phyloP scores from a whole-genome alignment of 306 rosid species.

The Hippophae gyantsensis region DNA sequence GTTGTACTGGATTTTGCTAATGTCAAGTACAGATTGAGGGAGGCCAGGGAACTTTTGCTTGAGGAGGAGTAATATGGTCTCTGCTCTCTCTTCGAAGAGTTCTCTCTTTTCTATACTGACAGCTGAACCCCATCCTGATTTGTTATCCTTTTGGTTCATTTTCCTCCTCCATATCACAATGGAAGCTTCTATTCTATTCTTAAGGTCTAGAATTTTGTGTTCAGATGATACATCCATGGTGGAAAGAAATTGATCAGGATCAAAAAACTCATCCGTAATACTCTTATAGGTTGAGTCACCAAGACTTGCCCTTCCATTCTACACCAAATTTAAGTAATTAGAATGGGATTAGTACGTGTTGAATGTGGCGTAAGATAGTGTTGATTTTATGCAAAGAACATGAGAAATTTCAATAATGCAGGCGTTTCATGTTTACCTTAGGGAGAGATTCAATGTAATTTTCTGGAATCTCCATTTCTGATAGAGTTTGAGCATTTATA shows the following conservation, averaged over 20 bases:
- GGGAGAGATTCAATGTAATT: slow-evolving; percentile 85
- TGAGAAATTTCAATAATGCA: too few species aligned
- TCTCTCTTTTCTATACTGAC: slow-evolving; percentile 93
- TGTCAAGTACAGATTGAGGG: slow-evolving; percentile 85
- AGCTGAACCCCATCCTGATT: slow-evolving; percentile 92
- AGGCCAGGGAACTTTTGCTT: slow-evolving; percentile 89
- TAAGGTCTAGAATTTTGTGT: slow-evolving; percentile 83
- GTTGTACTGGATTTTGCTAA: slow-evolving; percentile 93
- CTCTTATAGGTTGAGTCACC: slow-evolving; percentile 74
- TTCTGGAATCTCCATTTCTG: slow-evolving; percentile 95
- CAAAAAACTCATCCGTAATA: slow-evolving; percentile 79
- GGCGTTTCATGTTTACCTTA: slow-evolving; percentile 40
- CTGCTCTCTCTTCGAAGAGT: slow-evolving; percentile 93
- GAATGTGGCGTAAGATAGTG: not conserved
- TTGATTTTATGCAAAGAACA: too few species aligned
- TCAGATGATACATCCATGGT: slow-evolving; percentile 81
- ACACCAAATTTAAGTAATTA: not conserved
- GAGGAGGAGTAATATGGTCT: slow-evolving; percentile 73
- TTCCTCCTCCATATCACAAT: slow-evolving; percentile 93
- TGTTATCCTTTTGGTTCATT: slow-evolving; percentile 88
- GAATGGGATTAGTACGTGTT: not conserved
- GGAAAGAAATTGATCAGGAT: slow-evolving; percentile 76
- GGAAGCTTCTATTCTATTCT: slow-evolving; percentile 90
- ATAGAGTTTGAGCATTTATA: slow-evolving; percentile 85
- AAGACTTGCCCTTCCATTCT: slow-evolving; percentile 96